Conservation (phyloP, 2,329 filamentous ascomycete species). For the Cordyceps cateniannulata region DNA sequence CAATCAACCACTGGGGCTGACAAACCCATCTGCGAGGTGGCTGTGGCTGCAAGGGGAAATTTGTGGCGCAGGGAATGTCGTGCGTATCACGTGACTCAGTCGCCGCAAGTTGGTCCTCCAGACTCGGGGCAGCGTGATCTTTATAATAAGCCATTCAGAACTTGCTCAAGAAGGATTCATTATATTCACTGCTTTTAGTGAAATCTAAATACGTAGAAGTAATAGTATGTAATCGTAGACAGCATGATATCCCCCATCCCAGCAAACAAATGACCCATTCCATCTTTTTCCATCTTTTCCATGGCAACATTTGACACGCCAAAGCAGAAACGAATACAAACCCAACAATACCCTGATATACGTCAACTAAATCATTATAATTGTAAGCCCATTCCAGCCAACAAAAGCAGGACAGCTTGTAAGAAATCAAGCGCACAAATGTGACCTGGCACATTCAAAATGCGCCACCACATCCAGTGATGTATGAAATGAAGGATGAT, state of each 20-base stretch:
- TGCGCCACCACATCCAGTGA: background rate
- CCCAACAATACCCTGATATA: background rate
- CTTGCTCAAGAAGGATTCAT: background rate
- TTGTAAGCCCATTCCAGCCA: background rate
- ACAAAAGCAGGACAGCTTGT: background rate
- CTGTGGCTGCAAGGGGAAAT: conserved; percentile 2
- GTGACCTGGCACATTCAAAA: background rate
- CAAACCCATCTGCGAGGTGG: background rate
- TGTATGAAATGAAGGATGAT: background rate
- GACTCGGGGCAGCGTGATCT: background rate
- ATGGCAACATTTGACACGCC: background rate
- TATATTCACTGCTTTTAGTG: background rate
- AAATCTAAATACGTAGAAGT: conserved; percentile 6
- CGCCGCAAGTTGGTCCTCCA: background rate
- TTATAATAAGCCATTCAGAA: background rate
- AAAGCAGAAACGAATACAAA: background rate
- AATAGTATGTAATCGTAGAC: conserved; percentile 10
- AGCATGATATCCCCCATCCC: conserved; percentile 10
- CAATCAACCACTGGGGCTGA: no score
- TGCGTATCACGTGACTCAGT: background rate
- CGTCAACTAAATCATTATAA: conserved; percentile 9
- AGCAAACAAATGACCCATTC: background rate
- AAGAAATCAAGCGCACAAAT: background rate
- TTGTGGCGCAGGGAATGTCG: background rate
- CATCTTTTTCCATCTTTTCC: background rate